Percentiles rank a stretch among this genome's conserved stretches.
Conservation (phyloP, 2,329 filamentous ascomycete genomes). For the Juglanconis juglandina region DNA sequence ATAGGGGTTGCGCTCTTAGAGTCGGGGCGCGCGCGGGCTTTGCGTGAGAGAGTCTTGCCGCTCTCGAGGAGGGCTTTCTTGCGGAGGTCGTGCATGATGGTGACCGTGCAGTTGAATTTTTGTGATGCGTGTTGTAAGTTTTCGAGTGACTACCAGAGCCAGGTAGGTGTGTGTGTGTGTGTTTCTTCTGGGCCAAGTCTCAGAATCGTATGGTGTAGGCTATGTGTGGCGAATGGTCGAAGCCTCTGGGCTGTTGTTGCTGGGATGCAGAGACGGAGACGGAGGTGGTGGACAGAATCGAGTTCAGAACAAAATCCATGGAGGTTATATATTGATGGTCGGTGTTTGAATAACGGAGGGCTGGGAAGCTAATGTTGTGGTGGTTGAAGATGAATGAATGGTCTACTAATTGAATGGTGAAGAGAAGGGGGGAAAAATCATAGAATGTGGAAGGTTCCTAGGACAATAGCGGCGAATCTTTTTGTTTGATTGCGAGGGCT, state of each 20-base stretch:
- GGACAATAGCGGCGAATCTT: background rate
- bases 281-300: constrained; percentile 9
- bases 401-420: background rate
- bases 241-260: constrained; percentile 10
- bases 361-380: constrained; percentile 3
- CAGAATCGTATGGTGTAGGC: background rate
- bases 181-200: background rate
- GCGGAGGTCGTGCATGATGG: constrained; percentile 60
- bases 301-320: constrained; percentile 26
- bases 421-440: background rate
- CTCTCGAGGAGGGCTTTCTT: constrained; percentile 67
- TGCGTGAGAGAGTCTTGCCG: constrained; percentile 69
- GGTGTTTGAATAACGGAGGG: background rate
- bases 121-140: background rate
- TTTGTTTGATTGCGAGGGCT: constrained; percentile 2
- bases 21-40: constrained; percentile 57
- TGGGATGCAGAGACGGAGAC: constrained; percentile 9
- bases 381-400: background rate
- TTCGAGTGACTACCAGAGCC: background rate
- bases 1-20: constrained; percentile 57
- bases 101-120: background rate
- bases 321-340: constrained; percentile 4
- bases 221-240: constrained; percentile 14
- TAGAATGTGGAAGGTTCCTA: constrained; percentile 1
- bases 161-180: background rate